Evolutionary conservation across 139 green algal species (phyloP), one percentile per base, ranked within the genome.

Genomic region (Chlorella sp.): DNA sequence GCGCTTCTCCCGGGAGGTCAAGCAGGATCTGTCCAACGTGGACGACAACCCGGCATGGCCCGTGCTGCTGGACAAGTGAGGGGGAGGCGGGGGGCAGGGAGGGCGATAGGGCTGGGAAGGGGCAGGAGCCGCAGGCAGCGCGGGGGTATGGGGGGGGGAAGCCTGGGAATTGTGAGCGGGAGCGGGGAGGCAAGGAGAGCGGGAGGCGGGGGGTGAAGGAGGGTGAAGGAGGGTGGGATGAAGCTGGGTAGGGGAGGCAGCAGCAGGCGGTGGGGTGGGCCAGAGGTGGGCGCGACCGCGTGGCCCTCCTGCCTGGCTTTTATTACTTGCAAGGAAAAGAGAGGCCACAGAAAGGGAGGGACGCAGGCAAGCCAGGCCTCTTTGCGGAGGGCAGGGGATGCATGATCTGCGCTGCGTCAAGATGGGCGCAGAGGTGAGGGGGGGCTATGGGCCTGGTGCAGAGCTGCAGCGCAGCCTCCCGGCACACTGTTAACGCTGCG

Each of bases 31-130:
- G 40, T 91, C 82, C 34, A 93, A 95, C 86, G 94, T 92, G 83
- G 94, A 96, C n/a, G 94, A 95, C 53, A 91, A 92, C 85, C 76
- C 91, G 32, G 95, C 95, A 1, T 97, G 95, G 95, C 94, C 94
- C 9, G 64, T 96, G 77, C 88, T 96, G 84, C 84, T 88, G 37
- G 81, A 85, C 81, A 86, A 86, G 77, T 83, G 77, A 60, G 77
- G 34, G 16, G 28, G 69, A 30, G 69, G 64, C 64, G 24, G 64
- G 19, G 30, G 28, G 69, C 68, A 73, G 24, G 26, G 66, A 30
- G 66, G 66, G 66, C 5, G 24, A 73, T 9, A 14, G 24, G 26
- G 15, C n/a, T 39, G 26, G 28, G 69, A 36, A 36, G 22, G 2
- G 69, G 14, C 5, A 19, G 28, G 22, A 78, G 26, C n/a, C 3